These are phyloP conservation scores for Lyophyllum shimeji DNA, from an alignment of 768 basidiomycete genomes.

Conservation along the genomic window DNA sequence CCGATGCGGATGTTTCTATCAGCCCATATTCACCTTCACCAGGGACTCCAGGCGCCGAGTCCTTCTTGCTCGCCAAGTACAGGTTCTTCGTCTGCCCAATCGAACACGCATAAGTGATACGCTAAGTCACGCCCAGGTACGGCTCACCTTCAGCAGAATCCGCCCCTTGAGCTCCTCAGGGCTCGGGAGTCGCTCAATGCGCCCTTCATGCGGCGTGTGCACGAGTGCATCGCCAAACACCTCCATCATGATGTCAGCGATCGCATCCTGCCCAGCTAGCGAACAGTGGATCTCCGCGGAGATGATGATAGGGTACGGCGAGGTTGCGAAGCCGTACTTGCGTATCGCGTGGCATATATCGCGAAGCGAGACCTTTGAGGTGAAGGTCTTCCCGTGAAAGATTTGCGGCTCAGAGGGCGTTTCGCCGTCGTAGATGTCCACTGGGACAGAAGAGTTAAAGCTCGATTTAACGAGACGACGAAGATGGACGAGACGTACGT, in stretches of 20 bases:
- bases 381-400: conserved; percentile 93
- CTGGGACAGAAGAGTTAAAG: conserved; percentile 42
- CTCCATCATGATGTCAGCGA: conserved; percentile 45
- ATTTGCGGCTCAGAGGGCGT: conserved; percentile 66
- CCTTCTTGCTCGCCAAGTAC: conserved; percentile 36
- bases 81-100: conserved; percentile 69
- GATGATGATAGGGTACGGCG: conserved; percentile 94
- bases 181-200: conserved; percentile 70
- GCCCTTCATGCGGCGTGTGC: conserved; percentile 34
- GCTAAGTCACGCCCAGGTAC: neutral
- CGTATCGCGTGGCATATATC: conserved; percentile 84
- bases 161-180: conserved; percentile 82
- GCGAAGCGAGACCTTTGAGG: conserved; percentile 79
- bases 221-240: conserved; percentile 46
- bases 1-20: conserved; percentile 21
- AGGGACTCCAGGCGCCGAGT: conserved; percentile 7
- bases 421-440: conserved; percentile 92
- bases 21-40: conserved; percentile 22
- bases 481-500: conserved; percentile 45
- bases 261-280: conserved; percentile 51
- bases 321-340: conserved; percentile 92
- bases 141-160: conserved; percentile 76
- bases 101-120: neutral
- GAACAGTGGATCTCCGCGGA: conserved; percentile 96
- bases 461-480: neutral